These are phyloP conservation scores for Inosperma sp. DNA, from an alignment of 768 basidiomycete genomes.

Conservation along the genomic window DNA sequence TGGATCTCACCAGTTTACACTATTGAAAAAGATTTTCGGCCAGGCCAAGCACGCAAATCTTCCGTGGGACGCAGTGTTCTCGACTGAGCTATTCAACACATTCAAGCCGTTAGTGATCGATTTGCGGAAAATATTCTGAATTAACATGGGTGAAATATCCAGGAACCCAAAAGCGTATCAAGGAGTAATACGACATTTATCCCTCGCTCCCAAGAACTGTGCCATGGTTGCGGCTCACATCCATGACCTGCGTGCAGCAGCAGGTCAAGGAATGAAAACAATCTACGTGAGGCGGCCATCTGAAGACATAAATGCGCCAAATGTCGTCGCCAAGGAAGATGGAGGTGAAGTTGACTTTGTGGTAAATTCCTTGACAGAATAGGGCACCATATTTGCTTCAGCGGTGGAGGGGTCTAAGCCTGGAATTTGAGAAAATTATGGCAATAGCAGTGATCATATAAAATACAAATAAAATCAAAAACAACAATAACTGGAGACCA, in stretches of 20 bases:
- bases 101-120: slow-evolving; percentile 56
- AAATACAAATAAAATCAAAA: slow-evolving; percentile 1
- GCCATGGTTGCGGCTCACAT: slow-evolving; percentile 67
- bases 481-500: background rate
- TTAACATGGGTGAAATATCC: background rate
- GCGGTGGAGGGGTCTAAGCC: background rate
- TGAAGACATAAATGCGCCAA: slow-evolving; percentile 34
- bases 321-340: slow-evolving; percentile 42
- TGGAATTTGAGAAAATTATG: background rate
- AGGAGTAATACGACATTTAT: slow-evolving; percentile 45
- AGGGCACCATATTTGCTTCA: slow-evolving; percentile 32
- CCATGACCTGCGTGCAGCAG: slow-evolving; percentile 52
- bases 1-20: background rate
- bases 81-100: slow-evolving; percentile 52
- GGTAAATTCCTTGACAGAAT: slow-evolving; percentile 46
- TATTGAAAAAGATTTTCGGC: background rate
- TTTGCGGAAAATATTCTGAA: background rate
- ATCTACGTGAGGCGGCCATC: slow-evolving; percentile 51
- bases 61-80: slow-evolving; percentile 63
- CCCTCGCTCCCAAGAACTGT: slow-evolving; percentile 42
- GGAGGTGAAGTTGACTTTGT: slow-evolving; percentile 60
- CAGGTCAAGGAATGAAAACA: slow-evolving; percentile 48
- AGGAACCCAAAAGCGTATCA: slow-evolving; percentile 53
- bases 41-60: slow-evolving; percentile 59
- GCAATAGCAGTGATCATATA: background rate